phyloP scores from a whole-genome alignment of 306 rosid species.

The Vicia villosa region DNA sequence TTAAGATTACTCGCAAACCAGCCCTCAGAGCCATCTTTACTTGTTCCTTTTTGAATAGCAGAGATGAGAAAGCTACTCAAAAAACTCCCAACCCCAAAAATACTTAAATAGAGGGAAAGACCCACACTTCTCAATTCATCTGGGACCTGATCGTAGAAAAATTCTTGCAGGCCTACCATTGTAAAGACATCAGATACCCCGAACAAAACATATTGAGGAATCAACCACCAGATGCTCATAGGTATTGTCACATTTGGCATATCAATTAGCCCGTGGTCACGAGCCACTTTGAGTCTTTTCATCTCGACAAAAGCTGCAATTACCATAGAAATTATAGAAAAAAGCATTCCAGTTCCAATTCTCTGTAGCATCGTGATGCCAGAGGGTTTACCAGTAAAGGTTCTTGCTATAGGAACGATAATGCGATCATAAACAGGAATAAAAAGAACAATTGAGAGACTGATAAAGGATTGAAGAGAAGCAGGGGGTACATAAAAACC shows the following conservation, averaged over 20 bases:
- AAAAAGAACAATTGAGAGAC: constrained; percentile 42
- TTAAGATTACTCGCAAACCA: constrained; percentile 75
- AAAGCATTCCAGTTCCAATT: constrained; percentile 3
- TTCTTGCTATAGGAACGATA: constrained; percentile 57
- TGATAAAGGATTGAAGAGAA: constrained; percentile 57
- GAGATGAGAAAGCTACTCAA: constrained; percentile 69
- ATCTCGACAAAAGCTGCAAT: constrained; percentile 64
- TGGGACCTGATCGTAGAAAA: constrained; percentile 78
- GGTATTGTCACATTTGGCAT: constrained; percentile 57
- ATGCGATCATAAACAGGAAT: constrained; percentile 58
- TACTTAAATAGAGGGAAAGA: constrained; percentile 61
- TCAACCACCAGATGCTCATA: constrained; percentile 75
- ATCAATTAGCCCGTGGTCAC: constrained; percentile 55
- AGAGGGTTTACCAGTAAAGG: constrained; percentile 52
- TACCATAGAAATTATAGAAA: constrained; percentile 39
- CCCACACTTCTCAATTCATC: constrained; percentile 66
- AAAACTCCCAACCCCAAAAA: constrained; percentile 66
- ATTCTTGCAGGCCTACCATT: constrained; percentile 79
- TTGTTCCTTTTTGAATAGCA: constrained; percentile 39
- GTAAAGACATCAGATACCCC: constrained; percentile 65
- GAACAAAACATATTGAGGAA: constrained; percentile 59
- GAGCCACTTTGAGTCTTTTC: constrained; percentile 57
- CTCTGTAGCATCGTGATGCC: constrained; percentile 4
- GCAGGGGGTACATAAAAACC: constrained; percentile 64
- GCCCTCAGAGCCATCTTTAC: constrained; percentile 46